A percentile compares a stretch with the other conserved stretches of the same genome.
Conservation (phyloP, 75 land plant species). For the Pinus taeda region DNA sequence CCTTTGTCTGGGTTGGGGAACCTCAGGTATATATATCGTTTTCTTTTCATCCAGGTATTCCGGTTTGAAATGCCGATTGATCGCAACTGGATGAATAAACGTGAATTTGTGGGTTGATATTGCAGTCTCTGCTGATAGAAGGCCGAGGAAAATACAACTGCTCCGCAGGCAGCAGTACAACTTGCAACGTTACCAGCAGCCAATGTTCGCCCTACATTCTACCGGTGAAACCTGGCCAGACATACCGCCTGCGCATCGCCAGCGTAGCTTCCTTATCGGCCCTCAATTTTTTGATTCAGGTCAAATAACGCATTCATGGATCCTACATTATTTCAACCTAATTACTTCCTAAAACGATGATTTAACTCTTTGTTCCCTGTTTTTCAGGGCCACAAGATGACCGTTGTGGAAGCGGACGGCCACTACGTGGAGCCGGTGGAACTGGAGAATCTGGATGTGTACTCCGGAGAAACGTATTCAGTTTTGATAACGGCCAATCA, state of each 20-base stretch:
- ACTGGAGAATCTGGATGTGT: conserved; percentile 69
- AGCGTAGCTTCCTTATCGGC: conserved; percentile 70
- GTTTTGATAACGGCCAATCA: conserved; percentile 70
- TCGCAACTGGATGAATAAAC: too few relatives aligned
- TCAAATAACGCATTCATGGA: too few relatives aligned
- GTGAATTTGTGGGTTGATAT: too few relatives aligned
- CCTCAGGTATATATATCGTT: conserved; percentile 29
- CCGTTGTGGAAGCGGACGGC: conserved; percentile 89
- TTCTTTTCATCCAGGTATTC: too few relatives aligned
- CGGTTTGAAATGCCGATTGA: too few relatives aligned
- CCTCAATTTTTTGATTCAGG: conserved; percentile 58
- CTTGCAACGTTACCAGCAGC: conserved; percentile 22
- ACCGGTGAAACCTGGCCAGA: conserved; percentile 51
- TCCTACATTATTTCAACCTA: too few relatives aligned
- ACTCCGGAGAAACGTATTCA: conserved; percentile 89
- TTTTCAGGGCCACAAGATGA: conserved; percentile 67
- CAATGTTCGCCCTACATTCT: conserved; percentile 58
- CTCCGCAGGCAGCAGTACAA: conserved; percentile 32
- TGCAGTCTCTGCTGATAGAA: conserved; percentile 69
- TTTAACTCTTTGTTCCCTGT: too few relatives aligned
- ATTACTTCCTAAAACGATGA: too few relatives aligned
- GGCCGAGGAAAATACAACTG: conserved; percentile 80
- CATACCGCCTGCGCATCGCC: conserved; percentile 76
- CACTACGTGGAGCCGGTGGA: conserved; percentile 71
- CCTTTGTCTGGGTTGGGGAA: conserved; percentile 68